Evolutionary conservation across 495 filamentous ascomycete species (phyloP).

Genomic region (Barbatosphaeria neglecta): DNA sequence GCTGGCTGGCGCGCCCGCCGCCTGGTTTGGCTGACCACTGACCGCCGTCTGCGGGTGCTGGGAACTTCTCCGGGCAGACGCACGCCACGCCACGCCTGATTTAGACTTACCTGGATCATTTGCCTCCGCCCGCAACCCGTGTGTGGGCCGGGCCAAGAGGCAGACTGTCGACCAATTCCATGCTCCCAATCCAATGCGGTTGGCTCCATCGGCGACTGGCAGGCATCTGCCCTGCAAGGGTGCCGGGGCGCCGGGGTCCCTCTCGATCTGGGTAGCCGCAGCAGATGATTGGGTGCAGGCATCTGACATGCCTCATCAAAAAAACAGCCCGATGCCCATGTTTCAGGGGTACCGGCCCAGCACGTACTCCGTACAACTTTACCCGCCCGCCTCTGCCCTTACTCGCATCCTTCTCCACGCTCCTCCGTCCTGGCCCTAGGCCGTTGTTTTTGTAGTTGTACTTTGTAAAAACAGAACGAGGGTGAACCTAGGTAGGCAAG

Average conservation of each 20-base stretch:
- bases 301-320: conserved; percentile 12
- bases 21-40: too few species aligned
- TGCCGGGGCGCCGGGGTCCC: conserved; percentile 15
- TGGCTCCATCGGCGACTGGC: neutral
- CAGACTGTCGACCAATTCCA: conserved; percentile 8
- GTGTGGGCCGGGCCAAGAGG: neutral
- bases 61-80: too few species aligned
- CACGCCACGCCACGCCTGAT: neutral
- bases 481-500: too few species aligned
- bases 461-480: too few species aligned
- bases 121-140: neutral
- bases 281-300: conserved; percentile 9
- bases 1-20: too few species aligned
- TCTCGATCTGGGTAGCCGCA: conserved; percentile 9
- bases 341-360: conserved; percentile 13
- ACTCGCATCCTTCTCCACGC: too few species aligned
- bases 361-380: conserved; percentile 3
- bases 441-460: too few species aligned
- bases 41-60: too few species aligned
- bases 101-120: neutral
- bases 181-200: neutral
- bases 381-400: conserved; percentile 5
- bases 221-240: conserved; percentile 8
- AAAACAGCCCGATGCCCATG: conserved; percentile 8
- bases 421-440: too few species aligned